These are phyloP conservation scores for Tylopilus subfusipes DNA, from an alignment of 768 basidiomycete species.

Conservation along the genomic window DNA sequence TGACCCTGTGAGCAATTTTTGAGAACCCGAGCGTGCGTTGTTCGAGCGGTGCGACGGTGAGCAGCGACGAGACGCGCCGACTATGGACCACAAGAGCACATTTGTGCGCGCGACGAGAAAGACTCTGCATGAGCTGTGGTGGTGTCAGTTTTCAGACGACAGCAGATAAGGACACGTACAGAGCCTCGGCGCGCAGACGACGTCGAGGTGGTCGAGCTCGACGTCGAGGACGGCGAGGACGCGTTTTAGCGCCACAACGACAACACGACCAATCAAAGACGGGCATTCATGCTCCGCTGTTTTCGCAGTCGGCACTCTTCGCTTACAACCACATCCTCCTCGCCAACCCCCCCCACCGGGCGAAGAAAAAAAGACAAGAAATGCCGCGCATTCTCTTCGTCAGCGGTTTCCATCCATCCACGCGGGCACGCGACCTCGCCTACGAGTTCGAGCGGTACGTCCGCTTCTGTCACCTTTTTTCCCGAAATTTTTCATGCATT, in stretches of 20 bases:
- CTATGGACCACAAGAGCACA: not conserved
- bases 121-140: slow-evolving; percentile 20
- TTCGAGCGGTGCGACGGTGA: slow-evolving; percentile 23
- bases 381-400: slow-evolving; percentile 88
- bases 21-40: slow-evolving; percentile 24
- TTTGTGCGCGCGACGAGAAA: slow-evolving; percentile 9
- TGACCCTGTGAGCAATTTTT: slow-evolving; percentile 35
- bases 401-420: slow-evolving; percentile 79
- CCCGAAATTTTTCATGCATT: slow-evolving; percentile 1
- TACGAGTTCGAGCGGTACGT: slow-evolving; percentile 82
- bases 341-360: not conserved
- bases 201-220: slow-evolving; percentile 3
- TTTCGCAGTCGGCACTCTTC: slow-evolving; percentile 16
- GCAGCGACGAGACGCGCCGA: slow-evolving; percentile 18
- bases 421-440: slow-evolving; percentile 79
- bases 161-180: not conserved
- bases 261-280: slow-evolving; percentile 32
- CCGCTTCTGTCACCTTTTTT: not conserved
- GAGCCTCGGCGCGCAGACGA: not conserved
- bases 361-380: slow-evolving; percentile 7
- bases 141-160: slow-evolving; percentile 1
- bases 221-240: slow-evolving; percentile 5
- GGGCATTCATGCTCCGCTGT: slow-evolving; percentile 31
- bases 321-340: slow-evolving; percentile 24
- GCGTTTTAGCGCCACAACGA: slow-evolving; percentile 31